phyloP scores from a whole-genome alignment of 129 eudicot species.

The Apium graveolens region DNA sequence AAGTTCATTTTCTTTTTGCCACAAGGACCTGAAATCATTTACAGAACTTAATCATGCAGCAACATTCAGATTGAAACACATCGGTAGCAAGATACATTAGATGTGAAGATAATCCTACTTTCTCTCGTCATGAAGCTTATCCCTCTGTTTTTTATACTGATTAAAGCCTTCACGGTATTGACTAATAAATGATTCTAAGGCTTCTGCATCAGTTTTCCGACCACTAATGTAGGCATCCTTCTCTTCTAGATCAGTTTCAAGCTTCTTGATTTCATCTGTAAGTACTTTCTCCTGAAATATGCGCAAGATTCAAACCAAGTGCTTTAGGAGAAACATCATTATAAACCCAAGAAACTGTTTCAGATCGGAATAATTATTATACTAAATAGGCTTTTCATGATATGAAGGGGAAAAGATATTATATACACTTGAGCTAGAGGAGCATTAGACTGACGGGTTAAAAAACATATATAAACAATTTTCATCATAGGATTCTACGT shows the following conservation, averaged over 20 bases:
- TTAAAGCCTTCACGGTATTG: slow-evolving; percentile 50
- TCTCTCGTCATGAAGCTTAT: slow-evolving; percentile 75
- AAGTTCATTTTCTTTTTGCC: slow-evolving; percentile 76
- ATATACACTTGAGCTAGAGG: not conserved
- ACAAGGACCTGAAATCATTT: slow-evolving; percentile 49
- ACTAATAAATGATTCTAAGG: slow-evolving; percentile 44
- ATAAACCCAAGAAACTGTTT: not conserved
- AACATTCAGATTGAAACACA: slow-evolving; percentile 2
- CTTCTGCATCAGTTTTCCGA: slow-evolving; percentile 39
- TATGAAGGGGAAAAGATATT: not conserved
- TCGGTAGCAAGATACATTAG: not conserved
- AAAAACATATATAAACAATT: not conserved
- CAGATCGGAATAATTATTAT: not conserved
- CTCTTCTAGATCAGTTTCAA: slow-evolving; percentile 52
- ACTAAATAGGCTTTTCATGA: not conserved
- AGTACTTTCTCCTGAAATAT: slow-evolving; percentile 58
- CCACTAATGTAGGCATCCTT: slow-evolving; percentile 48
- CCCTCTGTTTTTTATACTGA: slow-evolving; percentile 56
- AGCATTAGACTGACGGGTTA: not conserved
- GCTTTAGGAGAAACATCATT: not conserved
- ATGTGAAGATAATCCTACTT: slow-evolving; percentile 42
- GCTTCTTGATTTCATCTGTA: slow-evolving; percentile 63
- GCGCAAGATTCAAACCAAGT: slow-evolving; percentile 3
- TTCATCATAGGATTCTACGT: not conserved
- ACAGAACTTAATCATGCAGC: slow-evolving; percentile 21